These are phyloP conservation scores for Penicillium hordei DNA, from an alignment of 2,329 filamentous ascomycete genomes.

Conservation along the genomic window DNA sequence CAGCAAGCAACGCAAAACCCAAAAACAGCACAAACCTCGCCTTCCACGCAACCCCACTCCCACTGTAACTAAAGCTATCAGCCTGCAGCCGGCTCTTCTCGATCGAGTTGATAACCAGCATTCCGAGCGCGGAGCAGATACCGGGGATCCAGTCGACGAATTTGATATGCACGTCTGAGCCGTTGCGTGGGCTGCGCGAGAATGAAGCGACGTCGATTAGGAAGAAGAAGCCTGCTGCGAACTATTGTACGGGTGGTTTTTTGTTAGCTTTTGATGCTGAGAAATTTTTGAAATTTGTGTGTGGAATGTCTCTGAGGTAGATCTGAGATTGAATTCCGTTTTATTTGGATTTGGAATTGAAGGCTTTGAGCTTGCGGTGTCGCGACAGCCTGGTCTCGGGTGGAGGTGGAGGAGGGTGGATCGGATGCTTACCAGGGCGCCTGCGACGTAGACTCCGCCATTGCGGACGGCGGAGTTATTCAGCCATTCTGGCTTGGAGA, in stretches of 20 bases:
- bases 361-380: neutral
- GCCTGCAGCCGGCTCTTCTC: constrained; percentile 65
- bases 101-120: constrained; percentile 72
- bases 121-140: constrained; percentile 68
- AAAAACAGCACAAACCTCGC: constrained; percentile 67
- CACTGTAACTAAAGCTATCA: constrained; percentile 65
- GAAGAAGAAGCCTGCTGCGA: constrained; percentile 68
- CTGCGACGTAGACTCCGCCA: constrained; percentile 65
- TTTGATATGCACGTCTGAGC: constrained; percentile 62
- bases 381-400: neutral
- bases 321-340: neutral
- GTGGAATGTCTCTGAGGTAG: neutral
- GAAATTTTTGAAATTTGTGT: neutral
- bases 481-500: constrained; percentile 65
- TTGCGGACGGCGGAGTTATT: constrained; percentile 64
- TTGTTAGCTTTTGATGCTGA: neutral
- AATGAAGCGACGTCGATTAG: constrained; percentile 66
- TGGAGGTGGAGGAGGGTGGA: constrained; percentile 7
- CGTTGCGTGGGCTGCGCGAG: constrained; percentile 62
- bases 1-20: constrained; percentile 68
- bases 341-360: neutral
- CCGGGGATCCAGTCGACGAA: constrained; percentile 72
- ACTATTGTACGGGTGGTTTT: constrained; percentile 45
- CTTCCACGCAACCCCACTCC: constrained; percentile 69
- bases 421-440: constrained; percentile 58